Base-by-base conservation (phyloP, 352 stramenopile genomes). In the Pythium brachiatum region DNA sequence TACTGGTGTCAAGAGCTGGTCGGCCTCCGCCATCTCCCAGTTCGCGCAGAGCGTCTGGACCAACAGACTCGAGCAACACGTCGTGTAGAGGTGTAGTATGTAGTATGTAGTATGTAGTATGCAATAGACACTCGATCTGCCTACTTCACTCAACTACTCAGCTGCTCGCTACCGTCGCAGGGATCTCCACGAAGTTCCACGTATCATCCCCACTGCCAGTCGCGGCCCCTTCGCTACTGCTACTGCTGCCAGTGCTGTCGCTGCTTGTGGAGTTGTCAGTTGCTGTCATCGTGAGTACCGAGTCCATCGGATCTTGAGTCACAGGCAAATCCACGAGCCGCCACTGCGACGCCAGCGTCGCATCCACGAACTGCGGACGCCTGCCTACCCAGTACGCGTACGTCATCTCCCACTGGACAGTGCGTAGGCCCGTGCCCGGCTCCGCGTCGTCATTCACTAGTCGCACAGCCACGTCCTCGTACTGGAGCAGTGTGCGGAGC, bases 31-130 rank as follows among this genome's bases (percentile, higher is more conserved):
- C 39, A 74, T 87, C 27, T 65, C 70, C 18, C 75, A 89, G 58
- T 89, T 81, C 44, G 77, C 77, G 1, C 73, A 89, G 53, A 77
- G 77, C 43, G 65, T 86, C 13, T 67, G 72, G 44, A 48, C 41
- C 41, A 48, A 48, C 41, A 48, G 12, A 48, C 41, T 48, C 6
- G 41, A 48, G 41, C 41, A 48, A 18, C 18, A 48, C 41, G 41
- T 20, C n/a, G 41, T 48, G 5, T 48, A 48, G 41, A 48, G 36
- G 8, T 9, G 26, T 27, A 13, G 25, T 32, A 26, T 26, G 7
- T 20, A 38, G 23, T 25, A 50, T 46, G 13, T 48, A 48, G 21
- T 44, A 21, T n/a, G n/a, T n/a, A n/a, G n/a, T n/a, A n/a, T n/a
- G n/a, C n/a, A n/a, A n/a, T n/a, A n/a, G n/a, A n/a, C n/a, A n/a